Conservation (phyloP, 2,329 filamentous ascomycete species). For the Dothistroma pini region DNA sequence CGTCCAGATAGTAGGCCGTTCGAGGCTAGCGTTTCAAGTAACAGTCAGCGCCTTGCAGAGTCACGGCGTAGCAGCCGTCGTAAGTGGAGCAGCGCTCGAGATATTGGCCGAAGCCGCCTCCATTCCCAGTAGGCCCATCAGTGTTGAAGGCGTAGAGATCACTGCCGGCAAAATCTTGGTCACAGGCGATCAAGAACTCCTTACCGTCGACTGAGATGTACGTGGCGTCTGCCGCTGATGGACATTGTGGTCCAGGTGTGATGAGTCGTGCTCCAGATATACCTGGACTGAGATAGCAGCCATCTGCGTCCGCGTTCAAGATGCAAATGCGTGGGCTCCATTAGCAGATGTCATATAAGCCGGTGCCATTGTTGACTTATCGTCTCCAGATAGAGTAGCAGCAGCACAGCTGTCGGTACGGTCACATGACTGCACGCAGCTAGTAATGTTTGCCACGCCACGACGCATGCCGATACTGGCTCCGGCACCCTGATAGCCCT, state of each 20-base stretch:
- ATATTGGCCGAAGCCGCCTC: constrained; percentile 20
- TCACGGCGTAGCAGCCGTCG: constrained; percentile 26
- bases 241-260: constrained; percentile 16
- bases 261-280: constrained; percentile 6
- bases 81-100: constrained; percentile 25
- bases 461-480: constrained; percentile 25
- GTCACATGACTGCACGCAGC: constrained; percentile 27
- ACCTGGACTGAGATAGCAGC: not conserved
- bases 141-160: constrained; percentile 18
- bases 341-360: not conserved
- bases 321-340: constrained; percentile 3
- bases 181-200: constrained; percentile 28
- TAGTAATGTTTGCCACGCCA: constrained; percentile 16
- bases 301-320: constrained; percentile 5
- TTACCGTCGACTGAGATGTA: constrained; percentile 21
- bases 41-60: constrained; percentile 2
- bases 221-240: constrained; percentile 18
- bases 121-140: constrained; percentile 11
- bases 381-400: constrained; percentile 23
- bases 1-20: not conserved
- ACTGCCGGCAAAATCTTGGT: constrained; percentile 28
- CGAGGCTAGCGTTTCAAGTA: not conserved
- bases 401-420: constrained; percentile 23
- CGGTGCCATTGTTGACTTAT: not conserved
- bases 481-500: constrained; percentile 26